A percentile compares a stretch with the other conserved stretches of the same genome.
phyloP scores from a whole-genome alignment of 73 alveolate genomes.

The Stentor coeruleus region DNA sequence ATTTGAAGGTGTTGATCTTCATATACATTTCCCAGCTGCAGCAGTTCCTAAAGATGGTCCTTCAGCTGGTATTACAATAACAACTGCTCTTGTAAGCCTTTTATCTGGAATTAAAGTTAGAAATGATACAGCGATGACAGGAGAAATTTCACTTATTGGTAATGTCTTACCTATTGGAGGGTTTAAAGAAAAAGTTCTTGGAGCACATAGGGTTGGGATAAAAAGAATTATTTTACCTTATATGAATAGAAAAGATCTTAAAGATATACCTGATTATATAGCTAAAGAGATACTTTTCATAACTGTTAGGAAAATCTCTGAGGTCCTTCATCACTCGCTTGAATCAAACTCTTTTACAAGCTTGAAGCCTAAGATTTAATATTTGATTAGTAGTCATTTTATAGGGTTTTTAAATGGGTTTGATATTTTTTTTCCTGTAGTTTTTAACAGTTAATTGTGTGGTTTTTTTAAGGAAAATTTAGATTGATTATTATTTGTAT shows the following conservation, averaged over 20 bases:
- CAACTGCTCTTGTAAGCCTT: conserved; percentile 81
- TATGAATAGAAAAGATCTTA: conserved; percentile 39
- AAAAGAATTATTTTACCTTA: conserved; percentile 49
- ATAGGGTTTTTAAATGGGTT: too few relatives aligned
- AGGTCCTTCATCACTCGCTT: neutral
- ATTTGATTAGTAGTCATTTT: too few relatives aligned
- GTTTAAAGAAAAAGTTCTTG: conserved; percentile 81
- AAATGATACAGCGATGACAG: conserved; percentile 84
- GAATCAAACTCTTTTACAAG: conserved; percentile 8
- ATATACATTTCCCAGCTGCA: conserved; percentile 92
- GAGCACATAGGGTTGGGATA: conserved; percentile 76
- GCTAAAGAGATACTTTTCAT: conserved; percentile 2
- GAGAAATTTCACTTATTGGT: conserved; percentile 79
- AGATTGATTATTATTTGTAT: too few relatives aligned
- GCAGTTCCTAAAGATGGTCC: conserved; percentile 96
- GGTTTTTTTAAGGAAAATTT: too few relatives aligned
- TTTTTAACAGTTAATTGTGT: too few relatives aligned
- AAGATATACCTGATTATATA: conserved; percentile 53
- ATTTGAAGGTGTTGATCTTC: conserved; percentile 72
- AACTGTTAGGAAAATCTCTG: neutral
- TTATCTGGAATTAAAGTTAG: conserved; percentile 69
- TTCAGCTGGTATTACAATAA: conserved; percentile 86
- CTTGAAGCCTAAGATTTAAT: too few relatives aligned
- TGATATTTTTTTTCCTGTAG: too few relatives aligned
- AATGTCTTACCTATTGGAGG: conserved; percentile 89